phyloP scores from a whole-genome alignment of 805 yeast genomes.

The Barnettozyma californica region DNA sequence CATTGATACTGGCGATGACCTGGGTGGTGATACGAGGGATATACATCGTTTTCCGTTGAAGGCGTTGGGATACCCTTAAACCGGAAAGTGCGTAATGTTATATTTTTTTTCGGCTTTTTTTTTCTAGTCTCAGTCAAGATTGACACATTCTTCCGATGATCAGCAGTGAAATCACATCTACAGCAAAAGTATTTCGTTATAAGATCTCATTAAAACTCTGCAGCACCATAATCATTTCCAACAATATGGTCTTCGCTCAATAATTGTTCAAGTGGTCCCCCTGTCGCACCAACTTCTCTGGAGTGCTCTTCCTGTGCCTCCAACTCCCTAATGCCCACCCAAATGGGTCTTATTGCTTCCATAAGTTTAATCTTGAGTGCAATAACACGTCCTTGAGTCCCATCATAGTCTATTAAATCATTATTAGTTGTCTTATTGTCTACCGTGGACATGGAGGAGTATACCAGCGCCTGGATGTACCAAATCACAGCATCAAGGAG shows the following conservation, averaged over 20 bases:
- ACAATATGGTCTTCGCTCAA: not conserved
- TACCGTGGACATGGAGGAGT: conserved; percentile 10
- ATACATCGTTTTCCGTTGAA: conserved; percentile 11
- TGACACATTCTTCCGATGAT: not conserved
- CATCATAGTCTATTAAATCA: conserved; percentile 18
- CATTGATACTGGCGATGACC: conserved; percentile 16
- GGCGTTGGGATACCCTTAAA: not conserved
- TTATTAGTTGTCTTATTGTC: too few relatives aligned
- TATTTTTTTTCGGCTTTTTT: not conserved
- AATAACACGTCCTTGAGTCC: conserved; percentile 19
- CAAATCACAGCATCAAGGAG: conserved; percentile 15
- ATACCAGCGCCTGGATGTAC: conserved; percentile 15
- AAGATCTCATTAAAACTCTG: not conserved
- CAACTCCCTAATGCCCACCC: conserved; percentile 12
- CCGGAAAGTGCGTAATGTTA: not conserved
- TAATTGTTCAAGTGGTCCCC: not conserved
- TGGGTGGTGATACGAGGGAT: conserved; percentile 14
- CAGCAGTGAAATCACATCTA: not conserved
- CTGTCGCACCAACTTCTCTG: not conserved
- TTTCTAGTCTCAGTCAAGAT: not conserved
- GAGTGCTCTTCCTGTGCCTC: conserved; percentile 13
- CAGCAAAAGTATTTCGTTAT: too few relatives aligned
- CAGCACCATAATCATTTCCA: conserved; percentile 1
- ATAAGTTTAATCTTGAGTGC: conserved; percentile 13
- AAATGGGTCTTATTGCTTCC: conserved; percentile 11